Evolutionary conservation across 805 yeast genomes (phyloP).

Genomic region (Saccharomycodes ludwigii): DNA sequence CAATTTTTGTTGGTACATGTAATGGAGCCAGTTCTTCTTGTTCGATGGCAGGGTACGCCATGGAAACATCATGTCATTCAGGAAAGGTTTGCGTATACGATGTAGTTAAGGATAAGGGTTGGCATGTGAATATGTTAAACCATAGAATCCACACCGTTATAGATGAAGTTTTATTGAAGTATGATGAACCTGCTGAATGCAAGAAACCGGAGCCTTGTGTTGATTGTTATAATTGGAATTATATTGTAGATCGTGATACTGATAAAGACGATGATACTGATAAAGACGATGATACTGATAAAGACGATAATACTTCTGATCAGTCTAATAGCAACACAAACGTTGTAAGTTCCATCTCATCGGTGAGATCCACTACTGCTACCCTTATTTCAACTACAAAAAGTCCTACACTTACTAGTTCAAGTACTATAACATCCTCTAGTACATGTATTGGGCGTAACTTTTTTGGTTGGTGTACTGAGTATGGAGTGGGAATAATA

Average conservation of each 20-base stretch:
- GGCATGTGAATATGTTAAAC: slow-evolving; percentile 79
- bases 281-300: slow-evolving; percentile 5
- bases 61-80: slow-evolving; percentile 92
- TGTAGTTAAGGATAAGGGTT: slow-evolving; percentile 77
- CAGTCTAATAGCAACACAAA: slow-evolving; percentile 13
- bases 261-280: slow-evolving; percentile 7
- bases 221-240: slow-evolving; percentile 87
- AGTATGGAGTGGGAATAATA: slow-evolving; percentile 10
- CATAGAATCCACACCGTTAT: slow-evolving; percentile 88
- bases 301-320: slow-evolving; percentile 13
- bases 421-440: slow-evolving; percentile 13
- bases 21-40: slow-evolving; percentile 87
- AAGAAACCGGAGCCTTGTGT: slow-evolving; percentile 67
- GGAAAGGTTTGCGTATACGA: slow-evolving; percentile 84
- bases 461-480: slow-evolving; percentile 24
- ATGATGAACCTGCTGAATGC: slow-evolving; percentile 72
- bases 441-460: slow-evolving; percentile 24
- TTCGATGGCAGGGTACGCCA: slow-evolving; percentile 86
- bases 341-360: too few species aligned
- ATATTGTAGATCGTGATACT: slow-evolving; percentile 32
- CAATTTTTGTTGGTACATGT: slow-evolving; percentile 92
- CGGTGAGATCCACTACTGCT: too few species aligned
- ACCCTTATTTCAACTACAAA: slow-evolving; percentile 10
- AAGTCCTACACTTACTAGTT: slow-evolving; percentile 10
- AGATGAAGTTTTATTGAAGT: slow-evolving; percentile 58